Percentiles rank a stretch among this genome's conserved stretches.
Evolutionary conservation across 441 rosid genomes (phyloP).

Genomic region (Bruguiera hainesii): DNA sequence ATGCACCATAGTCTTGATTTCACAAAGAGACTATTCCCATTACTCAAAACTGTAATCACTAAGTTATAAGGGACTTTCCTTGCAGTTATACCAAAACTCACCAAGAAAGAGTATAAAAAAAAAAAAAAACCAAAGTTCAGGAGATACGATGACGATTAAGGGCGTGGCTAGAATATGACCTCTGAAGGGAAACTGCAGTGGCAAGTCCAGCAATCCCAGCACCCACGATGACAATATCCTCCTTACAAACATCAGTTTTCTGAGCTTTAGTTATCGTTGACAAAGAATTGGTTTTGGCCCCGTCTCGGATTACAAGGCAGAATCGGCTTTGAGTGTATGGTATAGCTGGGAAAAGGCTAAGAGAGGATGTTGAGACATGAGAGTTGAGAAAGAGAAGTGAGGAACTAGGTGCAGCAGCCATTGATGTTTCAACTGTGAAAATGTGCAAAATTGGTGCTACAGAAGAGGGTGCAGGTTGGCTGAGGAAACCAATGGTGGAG

Average conservation of each 20-base stretch:
- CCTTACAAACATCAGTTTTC: slow-evolving; percentile 35
- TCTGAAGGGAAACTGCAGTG: slow-evolving; percentile 74
- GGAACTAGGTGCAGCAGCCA: slow-evolving; percentile 34
- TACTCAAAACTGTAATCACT: too few relatives aligned
- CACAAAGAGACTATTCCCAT: too few relatives aligned
- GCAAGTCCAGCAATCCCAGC: slow-evolving; percentile 94
- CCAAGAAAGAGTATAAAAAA: too few relatives aligned
- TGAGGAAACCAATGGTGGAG: slow-evolving; percentile 30
- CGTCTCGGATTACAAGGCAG: slow-evolving; percentile 24
- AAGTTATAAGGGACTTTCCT: too few relatives aligned
- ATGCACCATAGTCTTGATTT: too few relatives aligned
- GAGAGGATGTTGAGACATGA: slow-evolving; percentile 20
- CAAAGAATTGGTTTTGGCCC: slow-evolving; percentile 22
- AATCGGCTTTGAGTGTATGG: slow-evolving; percentile 14
- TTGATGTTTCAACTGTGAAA: neutral
- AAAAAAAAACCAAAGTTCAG: too few relatives aligned
- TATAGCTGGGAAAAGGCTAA: slow-evolving; percentile 10
- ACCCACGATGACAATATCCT: slow-evolving; percentile 67
- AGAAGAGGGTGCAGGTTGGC: neutral
- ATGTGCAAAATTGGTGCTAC: neutral
- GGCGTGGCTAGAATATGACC: slow-evolving; percentile 31
- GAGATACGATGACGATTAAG: neutral
- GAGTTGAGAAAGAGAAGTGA: slow-evolving; percentile 33
- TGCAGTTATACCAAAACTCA: too few relatives aligned
- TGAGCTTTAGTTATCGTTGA: slow-evolving; percentile 22